phyloP scores from a whole-genome alignment of 805 yeast genomes.

The Jamesozyma jinghongensis region DNA sequence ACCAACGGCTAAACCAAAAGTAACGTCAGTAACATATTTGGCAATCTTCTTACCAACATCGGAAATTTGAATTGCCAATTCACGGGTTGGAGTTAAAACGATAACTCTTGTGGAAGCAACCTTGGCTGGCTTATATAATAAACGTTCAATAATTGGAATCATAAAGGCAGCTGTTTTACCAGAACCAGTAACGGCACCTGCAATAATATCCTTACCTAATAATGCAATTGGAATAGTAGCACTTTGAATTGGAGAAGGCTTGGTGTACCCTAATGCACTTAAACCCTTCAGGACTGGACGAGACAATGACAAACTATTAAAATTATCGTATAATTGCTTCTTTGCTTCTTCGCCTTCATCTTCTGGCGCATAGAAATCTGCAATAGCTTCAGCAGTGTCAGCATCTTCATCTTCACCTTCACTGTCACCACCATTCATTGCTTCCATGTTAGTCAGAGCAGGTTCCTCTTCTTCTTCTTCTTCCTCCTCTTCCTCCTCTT shows the following conservation, averaged over 20 bases:
- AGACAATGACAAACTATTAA: constrained; percentile 71
- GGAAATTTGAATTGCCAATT: constrained; percentile 88
- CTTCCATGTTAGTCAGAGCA: constrained; percentile 11
- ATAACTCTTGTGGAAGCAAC: constrained; percentile 84
- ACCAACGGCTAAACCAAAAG: constrained; percentile 96
- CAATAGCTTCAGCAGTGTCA: constrained; percentile 67
- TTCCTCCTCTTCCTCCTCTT: constrained; percentile 23
- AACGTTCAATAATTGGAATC: constrained; percentile 90
- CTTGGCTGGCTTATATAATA: constrained; percentile 79
- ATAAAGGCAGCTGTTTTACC: constrained; percentile 99
- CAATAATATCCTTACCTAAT: constrained; percentile 91
- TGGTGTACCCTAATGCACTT: constrained; percentile 68
- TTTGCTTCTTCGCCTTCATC: constrained; percentile 47
- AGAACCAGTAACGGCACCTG: constrained; percentile 99
- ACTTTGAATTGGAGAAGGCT: constrained; percentile 90
- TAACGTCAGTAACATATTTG: constrained; percentile 60
- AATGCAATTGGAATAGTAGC: constrained; percentile 90
- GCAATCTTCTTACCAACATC: constrained; percentile 88
- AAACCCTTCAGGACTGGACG: constrained; percentile 86
- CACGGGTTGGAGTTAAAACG: constrained; percentile 93
- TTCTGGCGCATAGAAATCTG: constrained; percentile 60
- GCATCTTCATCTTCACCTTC: constrained; percentile 22
- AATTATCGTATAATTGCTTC: constrained; percentile 47
- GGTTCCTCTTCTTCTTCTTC: constrained; percentile 24
- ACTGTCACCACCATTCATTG: constrained; percentile 26